Base-by-base conservation (phyloP, 2,329 filamentous ascomycete genomes). In the Aotearoamyces nothofagi region DNA sequence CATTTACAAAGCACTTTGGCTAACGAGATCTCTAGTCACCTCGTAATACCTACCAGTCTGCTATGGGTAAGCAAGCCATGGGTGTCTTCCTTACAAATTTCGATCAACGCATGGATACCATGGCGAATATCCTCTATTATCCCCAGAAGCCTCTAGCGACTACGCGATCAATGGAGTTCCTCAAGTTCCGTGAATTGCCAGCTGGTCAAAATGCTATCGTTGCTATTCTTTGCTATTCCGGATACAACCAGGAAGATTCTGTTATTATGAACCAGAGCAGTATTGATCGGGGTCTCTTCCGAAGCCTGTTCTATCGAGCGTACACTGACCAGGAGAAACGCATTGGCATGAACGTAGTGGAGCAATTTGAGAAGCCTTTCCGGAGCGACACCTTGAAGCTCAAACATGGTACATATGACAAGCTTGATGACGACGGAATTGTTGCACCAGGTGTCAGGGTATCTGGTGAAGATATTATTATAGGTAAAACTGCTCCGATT, bases 61-160 rank as follows among this genome's bases (percentile, higher is more conserved):
- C 90, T 51, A 98, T 98, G 90, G 90, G 92, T 63, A 98, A 98
- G 59, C 90, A 98, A 69, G 90, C 90, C 37, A 98, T 98, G 92
- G 90, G 92, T 50, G 86, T 96, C 45, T 94, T 93, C 61, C 66
- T 98, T 32, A 98, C 92, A 9, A 98, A 98, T 52, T 98, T 92
- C 54, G 78, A 82, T 22, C 75, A 87, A 37, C 84, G 90, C 39
- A 96, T 98, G 87, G 90, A 98, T 50, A 98, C 90, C 4, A 98
- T 98, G 90, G 80, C 87, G 44, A 98, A 98, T 45, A 92, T 98
- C 50, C 71, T 98, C 4, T 98, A 98, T 57, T 98, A 98, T 47
- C 90, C 90, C 1, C 90, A 98, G 56, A 98, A 98, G 54, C 90
- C 90, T 5, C 67, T 98, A 29, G 90, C 84, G 1, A 96, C 87